Base-by-base conservation (phyloP, 164 flowering plant genomes). In the Akebia trifoliata region DNA sequence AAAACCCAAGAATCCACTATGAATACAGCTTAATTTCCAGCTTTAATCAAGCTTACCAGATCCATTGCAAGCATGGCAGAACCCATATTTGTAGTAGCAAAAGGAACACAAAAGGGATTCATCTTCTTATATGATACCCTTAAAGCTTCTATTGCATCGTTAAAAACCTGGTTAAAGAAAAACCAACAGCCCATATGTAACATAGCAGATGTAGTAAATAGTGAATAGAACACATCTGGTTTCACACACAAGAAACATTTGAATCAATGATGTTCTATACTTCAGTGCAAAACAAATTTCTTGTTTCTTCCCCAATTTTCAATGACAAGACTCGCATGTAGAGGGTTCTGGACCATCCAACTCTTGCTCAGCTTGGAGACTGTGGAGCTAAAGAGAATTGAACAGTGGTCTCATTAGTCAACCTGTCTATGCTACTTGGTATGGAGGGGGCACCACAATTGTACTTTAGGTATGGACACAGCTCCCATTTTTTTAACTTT, bases 51-150 rank as follows among this genome's bases (percentile, higher is more conserved):
- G 51, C 75, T 67, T 31, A 93, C 99, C 92, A 93, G 70, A 76
- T 93, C 97, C 90, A 93, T 90, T 39, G 99, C 99, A 17, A 93
- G 97, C 74, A 93, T 87, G 21, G 99, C 99, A 69, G 97, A 87
- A 31, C 99, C 90, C 95, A 87, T 93, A 66, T 93, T 93, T 61
- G 97, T 90, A 24, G 99, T 84, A 25, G 96, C 96, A 83, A 93
- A 87, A 64, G 99, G 99, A 4, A 93, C 86, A 72, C 96, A 86
- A 49, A 93, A 93, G 37, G 99, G 99, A 70, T 87, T 93, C 92
- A 93, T 81, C 79, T 87, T 93, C 83, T 55, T 86, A 56, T 86
- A 84, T 18, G 97, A 87, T 64, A 87, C 68, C 62, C 85, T 76
- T 39, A 93, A 67, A 62, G 97, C 97, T 79, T 86, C 97, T 59